Evolutionary conservation across 2,329 filamentous ascomycete genomes (phyloP).

Genomic region (Penicillium digitatum): DNA sequence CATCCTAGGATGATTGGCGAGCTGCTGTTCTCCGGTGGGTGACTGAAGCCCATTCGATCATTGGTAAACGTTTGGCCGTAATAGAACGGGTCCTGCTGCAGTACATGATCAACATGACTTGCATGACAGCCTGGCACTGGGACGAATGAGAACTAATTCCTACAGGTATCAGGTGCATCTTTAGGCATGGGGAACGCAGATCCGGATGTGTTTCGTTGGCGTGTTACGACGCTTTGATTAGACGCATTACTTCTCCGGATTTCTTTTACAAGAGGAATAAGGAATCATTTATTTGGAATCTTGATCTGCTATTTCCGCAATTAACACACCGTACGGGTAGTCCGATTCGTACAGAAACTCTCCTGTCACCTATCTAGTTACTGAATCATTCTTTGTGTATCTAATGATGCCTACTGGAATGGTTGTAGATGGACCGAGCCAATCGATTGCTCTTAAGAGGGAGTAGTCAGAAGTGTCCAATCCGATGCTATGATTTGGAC

Average conservation of each 20-base stretch:
- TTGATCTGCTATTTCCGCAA: background rate
- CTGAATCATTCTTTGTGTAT: background rate
- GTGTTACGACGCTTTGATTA: background rate
- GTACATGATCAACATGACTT: background rate
- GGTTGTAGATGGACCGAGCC: conserved; percentile 4
- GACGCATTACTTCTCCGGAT: background rate
- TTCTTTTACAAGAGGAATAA: background rate
- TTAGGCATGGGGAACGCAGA: background rate
- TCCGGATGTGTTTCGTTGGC: background rate
- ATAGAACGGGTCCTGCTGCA: background rate
- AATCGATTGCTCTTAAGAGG: conserved; percentile 1
- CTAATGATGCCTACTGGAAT: background rate
- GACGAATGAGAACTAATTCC: background rate
- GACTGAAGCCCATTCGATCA: background rate
- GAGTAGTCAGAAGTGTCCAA: conserved; percentile 3
- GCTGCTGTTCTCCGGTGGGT: background rate
- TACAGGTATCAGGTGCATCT: background rate
- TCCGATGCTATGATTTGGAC: conserved; percentile 1
- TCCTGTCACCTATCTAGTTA: background rate
- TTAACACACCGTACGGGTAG: background rate
- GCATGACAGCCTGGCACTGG: background rate
- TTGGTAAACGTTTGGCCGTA: background rate
- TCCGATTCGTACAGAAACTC: background rate
- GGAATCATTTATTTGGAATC: background rate
- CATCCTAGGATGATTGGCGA: background rate